Conservation (phyloP, 371 early-diverging fungal genomes). For the Lichtheimia ornata region DNA sequence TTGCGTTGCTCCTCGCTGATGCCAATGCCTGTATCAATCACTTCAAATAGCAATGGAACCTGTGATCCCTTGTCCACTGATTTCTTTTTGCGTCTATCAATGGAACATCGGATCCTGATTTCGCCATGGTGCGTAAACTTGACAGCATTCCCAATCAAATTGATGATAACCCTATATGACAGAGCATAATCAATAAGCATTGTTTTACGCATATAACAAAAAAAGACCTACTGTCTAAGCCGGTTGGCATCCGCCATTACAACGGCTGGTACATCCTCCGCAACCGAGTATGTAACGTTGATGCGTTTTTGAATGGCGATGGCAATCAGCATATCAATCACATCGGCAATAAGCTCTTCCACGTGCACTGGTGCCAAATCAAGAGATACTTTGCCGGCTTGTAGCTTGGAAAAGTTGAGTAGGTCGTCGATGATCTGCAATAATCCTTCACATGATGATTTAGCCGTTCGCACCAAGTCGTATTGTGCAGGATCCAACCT, state of each 20-base stretch:
- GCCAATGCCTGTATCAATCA: conserved; percentile 59
- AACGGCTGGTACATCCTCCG: conserved; percentile 35
- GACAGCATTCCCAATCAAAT: conserved; percentile 42
- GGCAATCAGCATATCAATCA: conserved; percentile 54
- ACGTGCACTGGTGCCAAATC: conserved; percentile 51
- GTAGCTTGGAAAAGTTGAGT: conserved; percentile 64
- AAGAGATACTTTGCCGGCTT: conserved; percentile 61
- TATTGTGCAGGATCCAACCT: conserved; percentile 51
- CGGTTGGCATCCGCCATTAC: conserved; percentile 55
- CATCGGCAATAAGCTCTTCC: conserved; percentile 57
- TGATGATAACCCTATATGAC: conserved; percentile 30
- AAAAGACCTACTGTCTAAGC: conserved; percentile 36
- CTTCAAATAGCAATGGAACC: conserved; percentile 30
- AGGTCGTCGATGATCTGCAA: conserved; percentile 64
- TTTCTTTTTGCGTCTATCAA: conserved; percentile 19
- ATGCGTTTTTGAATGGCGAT: conserved; percentile 54
- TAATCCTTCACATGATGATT: conserved; percentile 58
- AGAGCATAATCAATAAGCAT: not conserved
- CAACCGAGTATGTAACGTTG: conserved; percentile 44
- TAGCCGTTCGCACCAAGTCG: conserved; percentile 61
- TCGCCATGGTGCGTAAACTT: conserved; percentile 16
- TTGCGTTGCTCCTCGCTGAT: conserved; percentile 57
- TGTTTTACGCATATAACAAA: not conserved
- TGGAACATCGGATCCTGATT: conserved; percentile 30
- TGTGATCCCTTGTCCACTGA: conserved; percentile 13